Evolutionary conservation across 2,329 filamentous ascomycete genomes (phyloP), one percentile per base, ranked within the genome.

Genomic region (Massarina eburnea): DNA sequence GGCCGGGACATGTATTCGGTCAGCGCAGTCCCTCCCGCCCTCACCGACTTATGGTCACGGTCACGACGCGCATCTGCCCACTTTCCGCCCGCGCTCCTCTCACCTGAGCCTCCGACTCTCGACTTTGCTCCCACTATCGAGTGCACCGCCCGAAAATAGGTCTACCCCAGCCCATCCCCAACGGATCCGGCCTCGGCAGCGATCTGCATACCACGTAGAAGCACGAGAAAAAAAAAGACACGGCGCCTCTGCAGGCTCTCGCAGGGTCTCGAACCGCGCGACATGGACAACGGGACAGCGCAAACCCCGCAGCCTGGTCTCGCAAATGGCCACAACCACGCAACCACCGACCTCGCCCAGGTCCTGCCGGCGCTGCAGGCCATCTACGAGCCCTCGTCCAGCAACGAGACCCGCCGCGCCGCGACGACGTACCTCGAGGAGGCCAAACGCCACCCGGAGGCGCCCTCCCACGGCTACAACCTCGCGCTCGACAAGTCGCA

Each of bases 361-460:
- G 94, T 97, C 55, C 83, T 90, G 63, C 82, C 88, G 62, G 94
- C 94, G 32, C 83, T 99, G 57, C 83, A 94, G 59, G 82, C 95
- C 58, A 89, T 96, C 50, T 92, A 97, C 75, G 86, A 83, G 64
- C 83, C 91, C 9, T 80, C 83, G 49, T 92, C 91, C 32, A 80
- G 84, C 54, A 96, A 96, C 71, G 81, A 88, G 53, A 79, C 86
- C 43, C 89, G 94, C 53, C 82, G 88, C 67, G 82, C 94, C 68
- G 94, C 94, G 36, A 88, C 94, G 54, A 73, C 82, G 29, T 96
- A 90, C 64, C 85, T 99, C 55, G 94, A 99, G 67, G 76, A 86
- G 18, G 81, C 95, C 62, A 97, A 96, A 73, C 79, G 82, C 37
- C 82, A 87, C 59, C 77, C 82, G 46, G 84, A 91, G 61, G 91